Percentiles rank a stretch among this genome's conserved stretches.
These are phyloP conservation scores for Pythium biforme DNA, from an alignment of 352 stramenopile genomes.

Conservation along the genomic window DNA sequence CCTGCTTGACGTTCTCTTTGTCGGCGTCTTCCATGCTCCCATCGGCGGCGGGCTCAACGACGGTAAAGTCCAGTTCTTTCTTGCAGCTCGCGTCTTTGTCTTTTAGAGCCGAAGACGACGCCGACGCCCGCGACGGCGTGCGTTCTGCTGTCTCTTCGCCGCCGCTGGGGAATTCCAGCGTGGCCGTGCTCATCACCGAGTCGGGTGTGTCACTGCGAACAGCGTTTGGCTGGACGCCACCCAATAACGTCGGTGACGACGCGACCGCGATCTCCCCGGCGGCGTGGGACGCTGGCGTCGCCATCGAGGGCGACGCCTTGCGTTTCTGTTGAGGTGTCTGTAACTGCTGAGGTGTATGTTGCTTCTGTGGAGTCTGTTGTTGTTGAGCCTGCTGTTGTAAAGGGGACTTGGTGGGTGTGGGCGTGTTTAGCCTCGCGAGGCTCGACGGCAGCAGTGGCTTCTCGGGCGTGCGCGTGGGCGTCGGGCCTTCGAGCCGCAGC, in stretches of 20 bases:
- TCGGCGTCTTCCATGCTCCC: neutral
- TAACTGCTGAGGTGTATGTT: neutral
- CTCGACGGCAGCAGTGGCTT: slow-evolving; percentile 7
- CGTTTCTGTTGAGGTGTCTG: neutral
- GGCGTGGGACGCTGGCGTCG: neutral
- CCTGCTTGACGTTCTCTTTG: neutral
- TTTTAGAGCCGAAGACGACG: neutral
- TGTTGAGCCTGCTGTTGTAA: no score
- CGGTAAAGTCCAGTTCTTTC: slow-evolving; percentile 26
- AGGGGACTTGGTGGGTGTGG: slow-evolving; percentile 6
- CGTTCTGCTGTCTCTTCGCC: slow-evolving; percentile 1
- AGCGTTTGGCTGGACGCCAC: neutral
- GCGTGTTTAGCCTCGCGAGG: neutral
- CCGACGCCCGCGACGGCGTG: neutral
- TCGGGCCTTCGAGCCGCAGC: slow-evolving; percentile 48
- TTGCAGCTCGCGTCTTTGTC: slow-evolving; percentile 17
- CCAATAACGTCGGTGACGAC: slow-evolving; percentile 5
- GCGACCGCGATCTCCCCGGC: slow-evolving; percentile 4
- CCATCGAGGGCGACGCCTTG: slow-evolving; percentile 6
- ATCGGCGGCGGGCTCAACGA: neutral
- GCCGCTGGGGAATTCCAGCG: slow-evolving; percentile 12
- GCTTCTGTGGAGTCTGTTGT: neutral
- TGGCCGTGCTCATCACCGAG: slow-evolving; percentile 1
- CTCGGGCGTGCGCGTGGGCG: slow-evolving; percentile 34
- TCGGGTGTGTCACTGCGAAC: slow-evolving; percentile 16